Conservation (phyloP, 495 filamentous ascomycete species). For the Emericellopsis terricola region DNA sequence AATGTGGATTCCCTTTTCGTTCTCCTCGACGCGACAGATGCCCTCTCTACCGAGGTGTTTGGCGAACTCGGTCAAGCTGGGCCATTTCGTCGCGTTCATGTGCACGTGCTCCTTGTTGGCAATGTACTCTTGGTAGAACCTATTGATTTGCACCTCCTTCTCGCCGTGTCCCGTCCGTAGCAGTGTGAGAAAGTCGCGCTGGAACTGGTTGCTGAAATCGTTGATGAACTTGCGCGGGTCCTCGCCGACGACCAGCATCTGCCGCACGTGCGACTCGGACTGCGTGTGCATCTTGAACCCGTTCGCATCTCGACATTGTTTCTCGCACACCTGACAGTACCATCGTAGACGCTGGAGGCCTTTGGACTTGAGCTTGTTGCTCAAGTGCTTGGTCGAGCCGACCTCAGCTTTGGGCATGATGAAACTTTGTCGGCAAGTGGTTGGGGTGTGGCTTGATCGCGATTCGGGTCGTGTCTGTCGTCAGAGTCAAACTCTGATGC, state of each 20-base stretch:
- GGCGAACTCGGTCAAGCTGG: slow-evolving; percentile 66
- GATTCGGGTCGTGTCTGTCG: background rate
- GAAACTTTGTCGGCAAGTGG: slow-evolving; percentile 2
- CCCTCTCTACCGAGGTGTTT: slow-evolving; percentile 71
- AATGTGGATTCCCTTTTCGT: slow-evolving; percentile 72
- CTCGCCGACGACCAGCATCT: slow-evolving; percentile 72
- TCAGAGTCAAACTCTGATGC: too few relatives aligned
- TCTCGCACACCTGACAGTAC: slow-evolving; percentile 61
- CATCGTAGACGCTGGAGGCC: slow-evolving; percentile 73
- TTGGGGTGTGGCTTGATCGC: background rate
- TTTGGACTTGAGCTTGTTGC: slow-evolving; percentile 80
- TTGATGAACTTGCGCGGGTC: slow-evolving; percentile 65
- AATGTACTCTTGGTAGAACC: slow-evolving; percentile 87
- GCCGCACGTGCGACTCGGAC: slow-evolving; percentile 66
- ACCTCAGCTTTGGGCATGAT: slow-evolving; percentile 90
- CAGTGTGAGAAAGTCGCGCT: slow-evolving; percentile 56
- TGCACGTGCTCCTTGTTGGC: slow-evolving; percentile 69
- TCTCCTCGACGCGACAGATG: slow-evolving; percentile 72
- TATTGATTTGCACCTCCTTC: slow-evolving; percentile 69
- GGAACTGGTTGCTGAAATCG: slow-evolving; percentile 59
- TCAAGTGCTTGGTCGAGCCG: slow-evolving; percentile 67
- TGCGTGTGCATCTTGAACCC: slow-evolving; percentile 67
- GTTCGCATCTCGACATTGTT: slow-evolving; percentile 48
- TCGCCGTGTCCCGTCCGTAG: slow-evolving; percentile 68
- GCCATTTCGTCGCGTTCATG: slow-evolving; percentile 86